Evolutionary conservation across 257 asterid genomes (phyloP), one percentile per base, ranked within the genome.

Genomic region (Jacaranda mimosifolia): DNA sequence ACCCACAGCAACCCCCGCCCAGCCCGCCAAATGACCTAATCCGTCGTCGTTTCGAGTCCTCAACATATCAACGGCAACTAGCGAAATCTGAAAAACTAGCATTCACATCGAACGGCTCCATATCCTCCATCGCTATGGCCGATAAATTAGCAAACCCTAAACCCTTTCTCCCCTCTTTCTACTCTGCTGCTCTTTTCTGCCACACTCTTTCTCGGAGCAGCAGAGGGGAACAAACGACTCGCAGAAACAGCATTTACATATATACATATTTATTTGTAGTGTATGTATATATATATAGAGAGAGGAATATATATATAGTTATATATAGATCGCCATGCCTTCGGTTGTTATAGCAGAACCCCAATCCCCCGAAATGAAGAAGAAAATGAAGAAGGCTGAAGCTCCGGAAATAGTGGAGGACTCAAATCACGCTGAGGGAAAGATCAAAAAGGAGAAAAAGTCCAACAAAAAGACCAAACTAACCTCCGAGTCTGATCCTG

Each of bases 361-460:
- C 3, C 57, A 72, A 57, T 67, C 81, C 9, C 46, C 86, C 5
- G 87, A 83, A 63, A 79, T 76, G 85, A 86, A 83, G 76, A 83
- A 78, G 89, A 86, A 77, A 84, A 70, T 56, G 83, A 83, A 68
- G 70, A 79, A 75, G 69, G 83, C 38, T 38, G 78, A 78, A 64
- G 35, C 77, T 81, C 68, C 62, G 32, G 80, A 82, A 12, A 62
- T 76, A 18, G 85, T 68, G 39, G 81, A 75, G 14, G 67, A 63
- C 4, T 17, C 42, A 32, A 39, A 39, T 26, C 21, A 62, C 11
- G 59, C 36, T 52, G 75, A 72, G 80, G 72, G 69, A 32, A 83
- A 78, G 69, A 62, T 35, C 51, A 83, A 78, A 69, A 85, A 84
- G 13, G 89, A 81, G 87, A 85, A 82, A 72, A 90, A 80, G 81